Evolutionary conservation across 2,329 filamentous ascomycete species (phyloP), one percentile per base, ranked within the genome.

Genomic region (Dothideomycetidae sp.): DNA sequence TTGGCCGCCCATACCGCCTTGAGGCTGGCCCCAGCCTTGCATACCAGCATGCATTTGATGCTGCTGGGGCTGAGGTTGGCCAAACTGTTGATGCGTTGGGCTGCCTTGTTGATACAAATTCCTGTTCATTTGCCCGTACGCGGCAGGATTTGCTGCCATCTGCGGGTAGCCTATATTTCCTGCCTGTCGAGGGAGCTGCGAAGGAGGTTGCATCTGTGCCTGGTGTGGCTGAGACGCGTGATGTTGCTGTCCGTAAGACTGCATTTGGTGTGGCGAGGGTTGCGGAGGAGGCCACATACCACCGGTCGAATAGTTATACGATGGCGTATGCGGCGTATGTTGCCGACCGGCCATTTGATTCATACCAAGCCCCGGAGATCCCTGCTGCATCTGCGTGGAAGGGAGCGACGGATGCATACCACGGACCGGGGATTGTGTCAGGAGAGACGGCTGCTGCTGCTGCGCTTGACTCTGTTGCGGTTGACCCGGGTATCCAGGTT

Each of bases 381-480:
- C 70, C 46, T 71, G 70, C 49, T 77, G 76, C 57, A 81, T 72
- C 52, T 79, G 51, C 30, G 41, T 33, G 11, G 46, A 42, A n/a
- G 71, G 42, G 73, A 33, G 70, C 53, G 65, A 60, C 26, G 75
- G 73, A 45, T 73, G 71, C 61, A 79, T 76, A 53, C 71, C 69
- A 59, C 81, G 74, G 56, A 84, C 75, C 15, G 76, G 75, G 15
- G 82, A 78, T 53, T 83, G 80, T 53, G 39, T 42, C 41, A 42
- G 38, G 13, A 39, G 41, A 12, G 36, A 29, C 14, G 31, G 7
- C 9, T 32, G 16, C 29, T 42, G 41, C 17, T 39, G 36, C 12
- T 39, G 36, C 10, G 32, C 37, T 40, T 43, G 39, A 31, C 40
- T 33, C 13, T 33, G 29, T 5, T 26, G 15, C 10, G 14, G 36